phyloP scores from a whole-genome alignment of 345 rosid genomes.

The Rubroshorea leprosula region DNA sequence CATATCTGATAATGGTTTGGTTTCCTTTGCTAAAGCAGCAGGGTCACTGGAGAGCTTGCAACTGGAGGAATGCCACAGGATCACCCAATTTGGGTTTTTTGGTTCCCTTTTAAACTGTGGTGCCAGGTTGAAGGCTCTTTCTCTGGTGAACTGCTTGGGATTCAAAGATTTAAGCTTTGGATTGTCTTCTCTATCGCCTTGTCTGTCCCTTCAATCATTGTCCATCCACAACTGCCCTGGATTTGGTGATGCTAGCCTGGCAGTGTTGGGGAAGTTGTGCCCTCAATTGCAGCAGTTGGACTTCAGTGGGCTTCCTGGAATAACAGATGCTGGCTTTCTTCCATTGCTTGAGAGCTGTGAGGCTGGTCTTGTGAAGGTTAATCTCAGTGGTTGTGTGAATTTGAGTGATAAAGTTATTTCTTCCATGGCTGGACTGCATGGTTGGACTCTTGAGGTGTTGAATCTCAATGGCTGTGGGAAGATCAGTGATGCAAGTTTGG shows the following conservation, averaged over 20 bases:
- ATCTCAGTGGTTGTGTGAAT: slow-evolving; percentile 63
- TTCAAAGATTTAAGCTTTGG: slow-evolving; percentile 48
- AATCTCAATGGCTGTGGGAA: slow-evolving; percentile 68
- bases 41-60: slow-evolving; percentile 67
- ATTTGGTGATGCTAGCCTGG: slow-evolving; percentile 65
- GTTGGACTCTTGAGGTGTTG: slow-evolving; percentile 66
- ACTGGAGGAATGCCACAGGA: slow-evolving; percentile 91
- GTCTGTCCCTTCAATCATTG: slow-evolving; percentile 54
- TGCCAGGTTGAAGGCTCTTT: slow-evolving; percentile 55
- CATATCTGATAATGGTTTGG: slow-evolving; percentile 74
- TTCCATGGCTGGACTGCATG: slow-evolving; percentile 51
- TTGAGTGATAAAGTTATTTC: slow-evolving; percentile 60
- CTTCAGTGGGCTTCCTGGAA: slow-evolving; percentile 55
- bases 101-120: slow-evolving; percentile 70
- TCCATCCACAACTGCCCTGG: slow-evolving; percentile 76
- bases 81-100: slow-evolving; percentile 81
- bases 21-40: slow-evolving; percentile 60
- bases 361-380: slow-evolving; percentile 70
- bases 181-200: slow-evolving; percentile 31
- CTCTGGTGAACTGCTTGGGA: slow-evolving; percentile 69
- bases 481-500: slow-evolving; percentile 60
- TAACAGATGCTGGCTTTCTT: slow-evolving; percentile 71
- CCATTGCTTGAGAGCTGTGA: slow-evolving; percentile 49
- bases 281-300: slow-evolving; percentile 62
- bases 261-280: slow-evolving; percentile 65